phyloP scores from a whole-genome alignment of 192 early-diverging fungal species.

The Backusella circina region DNA sequence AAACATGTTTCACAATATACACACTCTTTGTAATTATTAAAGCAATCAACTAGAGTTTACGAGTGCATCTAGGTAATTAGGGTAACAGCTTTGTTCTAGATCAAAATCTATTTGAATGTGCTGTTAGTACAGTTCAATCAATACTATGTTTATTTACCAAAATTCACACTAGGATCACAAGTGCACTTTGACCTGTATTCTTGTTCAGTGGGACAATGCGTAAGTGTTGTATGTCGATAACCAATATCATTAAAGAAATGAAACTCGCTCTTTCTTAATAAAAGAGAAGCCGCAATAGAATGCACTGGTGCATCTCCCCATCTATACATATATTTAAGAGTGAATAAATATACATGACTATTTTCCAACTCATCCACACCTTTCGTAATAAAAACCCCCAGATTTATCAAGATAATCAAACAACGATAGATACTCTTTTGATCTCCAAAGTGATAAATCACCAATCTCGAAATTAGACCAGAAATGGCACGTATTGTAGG shows the following conservation, averaged over 20 bases:
- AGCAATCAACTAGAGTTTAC: not conserved
- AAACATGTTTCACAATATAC: not conserved
- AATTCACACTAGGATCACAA: slow-evolving; percentile 43
- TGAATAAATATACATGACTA: too few relatives aligned
- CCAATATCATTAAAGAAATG: slow-evolving; percentile 77
- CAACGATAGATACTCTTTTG: slow-evolving; percentile 59
- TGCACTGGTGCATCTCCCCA: slow-evolving; percentile 81
- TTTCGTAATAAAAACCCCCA: slow-evolving; percentile 85
- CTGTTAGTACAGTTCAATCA: not conserved
- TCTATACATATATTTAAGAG: not conserved
- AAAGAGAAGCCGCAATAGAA: slow-evolving; percentile 57
- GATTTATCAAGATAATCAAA: slow-evolving; percentile 69
- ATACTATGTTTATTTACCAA: slow-evolving; percentile 32
- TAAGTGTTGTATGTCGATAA: slow-evolving; percentile 60
- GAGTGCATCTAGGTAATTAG: not conserved
- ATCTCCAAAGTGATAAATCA: slow-evolving; percentile 57
- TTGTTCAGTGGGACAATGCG: slow-evolving; percentile 52
- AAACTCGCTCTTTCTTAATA: slow-evolving; percentile 55
- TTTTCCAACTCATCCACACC: too few relatives aligned
- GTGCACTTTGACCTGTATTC: slow-evolving; percentile 39
- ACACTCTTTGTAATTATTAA: too few relatives aligned
- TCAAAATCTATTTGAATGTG: not conserved
- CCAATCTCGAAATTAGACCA: slow-evolving; percentile 84
- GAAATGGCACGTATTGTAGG: slow-evolving; percentile 80
- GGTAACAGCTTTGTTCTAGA: not conserved